Base-by-base conservation (phyloP, 1,284 basidiomycete species). In the Tylopilus orsonianus region DNA sequence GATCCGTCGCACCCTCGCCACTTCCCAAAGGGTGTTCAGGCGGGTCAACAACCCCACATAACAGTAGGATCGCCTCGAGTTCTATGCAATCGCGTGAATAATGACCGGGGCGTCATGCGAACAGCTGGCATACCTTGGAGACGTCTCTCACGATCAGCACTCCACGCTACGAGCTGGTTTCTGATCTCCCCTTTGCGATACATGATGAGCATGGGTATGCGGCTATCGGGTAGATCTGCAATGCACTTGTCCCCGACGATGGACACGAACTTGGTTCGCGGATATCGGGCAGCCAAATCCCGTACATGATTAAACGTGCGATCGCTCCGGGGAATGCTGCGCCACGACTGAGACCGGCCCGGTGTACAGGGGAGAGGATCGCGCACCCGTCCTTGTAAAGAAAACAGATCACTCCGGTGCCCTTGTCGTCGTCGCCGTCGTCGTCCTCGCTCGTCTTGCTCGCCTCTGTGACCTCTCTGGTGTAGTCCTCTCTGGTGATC, bases 181-280 rank as follows among this genome's bases (percentile, higher is more conserved):
- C 79, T 75, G 48, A 98, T 86, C 40, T 96, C 88, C 14, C 97
- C 97, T 56, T 88, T 88, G 35, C 90, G 82, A 70, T 99, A 99
- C 32, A 97, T 76, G 56, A 99, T 84, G 48, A 99, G 73, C 72
- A 96, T 98, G 1, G 96, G 97, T 39, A 95, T 71, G 50, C 95
- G 87, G 33, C 83, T 78, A 62, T 98, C 96, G 8, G 96, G 96
- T 43, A 98, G 88, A 69, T 98, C 90, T 20, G 92, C 86, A 59
- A 99, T 97, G 72, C 96, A 98, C 69, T 96, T 92, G 71, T 92
- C 84, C 24, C 94, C 94, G 2, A 96, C 84, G 59, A 99, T 98
- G 30, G 90, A 93, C 53, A 98, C 90, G 61, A 99, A 98, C 70
- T 98, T 98, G 8, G 94, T 92, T 22, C 87, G 83, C 3, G 94